These are phyloP conservation scores for Rhizomucor pusillus DNA, from an alignment of 371 early-diverging fungal species.

Conservation along the genomic window DNA sequence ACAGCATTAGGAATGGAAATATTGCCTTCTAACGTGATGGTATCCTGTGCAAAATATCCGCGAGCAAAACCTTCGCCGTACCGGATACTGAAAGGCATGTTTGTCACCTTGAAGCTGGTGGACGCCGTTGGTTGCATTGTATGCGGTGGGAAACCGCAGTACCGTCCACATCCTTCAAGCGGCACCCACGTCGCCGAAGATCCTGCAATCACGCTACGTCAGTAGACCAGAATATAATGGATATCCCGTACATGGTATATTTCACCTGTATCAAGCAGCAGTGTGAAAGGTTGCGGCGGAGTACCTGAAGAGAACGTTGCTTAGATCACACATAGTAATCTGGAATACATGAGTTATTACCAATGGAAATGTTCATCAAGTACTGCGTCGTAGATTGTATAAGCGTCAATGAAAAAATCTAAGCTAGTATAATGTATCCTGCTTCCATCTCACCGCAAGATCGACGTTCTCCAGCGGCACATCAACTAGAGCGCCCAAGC, in stretches of 20 bases:
- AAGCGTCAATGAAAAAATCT: not conserved
- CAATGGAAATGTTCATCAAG: constrained; percentile 37
- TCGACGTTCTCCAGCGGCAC: constrained; percentile 18
- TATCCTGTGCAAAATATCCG: constrained; percentile 40
- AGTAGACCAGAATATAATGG: not conserved
- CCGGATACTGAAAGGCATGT: constrained; percentile 27
- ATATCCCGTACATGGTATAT: not conserved
- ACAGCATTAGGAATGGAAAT: constrained; percentile 27
- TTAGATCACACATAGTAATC: too few species aligned
- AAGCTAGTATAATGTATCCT: not conserved
- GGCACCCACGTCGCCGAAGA: constrained; percentile 51
- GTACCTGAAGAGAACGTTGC: constrained; percentile 18
- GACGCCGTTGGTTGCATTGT: constrained; percentile 21
- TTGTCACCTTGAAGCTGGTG: constrained; percentile 13
- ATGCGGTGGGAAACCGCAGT: constrained; percentile 36
- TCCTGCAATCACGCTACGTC: constrained; percentile 8
- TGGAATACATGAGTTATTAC: too few species aligned
- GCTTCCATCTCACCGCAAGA: constrained; percentile 16
- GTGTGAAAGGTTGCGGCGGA: constrained; percentile 41
- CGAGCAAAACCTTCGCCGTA: constrained; percentile 43
- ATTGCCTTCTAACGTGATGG: constrained; percentile 20
- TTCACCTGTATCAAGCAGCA: constrained; percentile 36
- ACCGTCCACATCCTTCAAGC: constrained; percentile 22
- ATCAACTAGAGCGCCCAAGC: constrained; percentile 4
- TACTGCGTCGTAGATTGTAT: constrained; percentile 15